phyloP scores from a whole-genome alignment of 225 moss, liverwort and hornwort genomes.

The Takakia lepidozioides region DNA sequence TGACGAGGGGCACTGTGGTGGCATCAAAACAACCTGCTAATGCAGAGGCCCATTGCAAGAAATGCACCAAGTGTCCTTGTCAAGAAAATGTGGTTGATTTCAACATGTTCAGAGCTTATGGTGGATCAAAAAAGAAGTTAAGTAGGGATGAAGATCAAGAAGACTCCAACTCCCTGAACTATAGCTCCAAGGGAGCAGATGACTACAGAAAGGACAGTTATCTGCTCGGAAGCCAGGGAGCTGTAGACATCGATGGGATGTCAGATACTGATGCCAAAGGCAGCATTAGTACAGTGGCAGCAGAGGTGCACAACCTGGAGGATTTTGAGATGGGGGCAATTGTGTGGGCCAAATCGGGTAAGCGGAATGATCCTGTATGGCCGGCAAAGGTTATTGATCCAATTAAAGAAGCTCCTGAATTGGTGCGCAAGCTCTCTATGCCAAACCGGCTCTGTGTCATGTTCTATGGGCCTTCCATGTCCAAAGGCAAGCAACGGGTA shows the following conservation, averaged over 20 bases:
- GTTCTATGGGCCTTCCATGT: conserved; percentile 94
- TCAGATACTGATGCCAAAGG: conserved; percentile 64
- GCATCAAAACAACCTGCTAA: conserved; percentile 40
- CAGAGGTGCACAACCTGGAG: conserved; percentile 63
- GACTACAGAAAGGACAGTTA: conserved; percentile 35
- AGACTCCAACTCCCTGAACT: conserved; percentile 20
- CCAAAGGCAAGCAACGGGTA: conserved; percentile 94
- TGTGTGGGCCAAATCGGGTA: conserved; percentile 99
- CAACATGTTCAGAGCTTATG: not conserved
- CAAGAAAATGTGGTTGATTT: conserved; percentile 15
- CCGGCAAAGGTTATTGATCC: conserved; percentile 98
- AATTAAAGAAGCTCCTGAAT: conserved; percentile 78
- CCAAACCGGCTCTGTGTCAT: conserved; percentile 93
- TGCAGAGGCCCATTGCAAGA: conserved; percentile 44
- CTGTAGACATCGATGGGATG: conserved; percentile 47
- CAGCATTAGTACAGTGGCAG: conserved; percentile 22
- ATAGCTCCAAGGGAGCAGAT: conserved; percentile 22
- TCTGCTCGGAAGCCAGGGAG: conserved; percentile 30
- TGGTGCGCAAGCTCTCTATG: conserved; percentile 73
- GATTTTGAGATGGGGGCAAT: conserved; percentile 94
- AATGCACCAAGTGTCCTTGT: conserved; percentile 19
- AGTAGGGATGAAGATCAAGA: conserved; percentile 21
- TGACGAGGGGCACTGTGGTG: conserved; percentile 71
- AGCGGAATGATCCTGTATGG: conserved; percentile 98
- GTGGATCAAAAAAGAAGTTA: conserved; percentile 20